Conservation (phyloP, 331 rosid species). For the Stylosanthes scabra region DNA sequence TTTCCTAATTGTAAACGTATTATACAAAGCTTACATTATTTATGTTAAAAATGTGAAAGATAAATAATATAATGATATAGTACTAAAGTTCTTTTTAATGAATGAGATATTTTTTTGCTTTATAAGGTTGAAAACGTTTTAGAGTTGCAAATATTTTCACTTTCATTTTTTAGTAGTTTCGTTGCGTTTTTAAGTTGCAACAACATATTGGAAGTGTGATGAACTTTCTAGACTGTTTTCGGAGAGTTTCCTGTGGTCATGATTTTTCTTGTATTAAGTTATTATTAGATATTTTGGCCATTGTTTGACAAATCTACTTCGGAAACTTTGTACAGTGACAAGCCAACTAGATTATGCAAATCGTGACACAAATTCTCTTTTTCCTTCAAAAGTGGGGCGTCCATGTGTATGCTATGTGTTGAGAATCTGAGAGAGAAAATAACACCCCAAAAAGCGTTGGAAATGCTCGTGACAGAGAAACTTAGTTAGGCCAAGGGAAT, state of each 20-base stretch:
- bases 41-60: too few relatives aligned
- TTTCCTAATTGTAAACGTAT: too few relatives aligned
- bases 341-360: not conserved
- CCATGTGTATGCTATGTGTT: not conserved
- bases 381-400: not conserved
- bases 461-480: too few relatives aligned
- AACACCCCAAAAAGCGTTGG: too few relatives aligned
- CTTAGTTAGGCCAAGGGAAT: too few relatives aligned
- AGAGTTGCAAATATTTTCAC: too few relatives aligned
- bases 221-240: conserved; percentile 19
- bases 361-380: not conserved
- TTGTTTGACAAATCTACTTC: not conserved
- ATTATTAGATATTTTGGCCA: not conserved
- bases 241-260: not conserved
- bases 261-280: not conserved
- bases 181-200: not conserved
- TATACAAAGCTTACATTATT: too few relatives aligned
- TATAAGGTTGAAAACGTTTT: too few relatives aligned
- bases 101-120: too few relatives aligned
- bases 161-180: not conserved
- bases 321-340: conserved; percentile 7
- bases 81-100: too few relatives aligned
- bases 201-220: conserved; percentile 2
- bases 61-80: too few relatives aligned
- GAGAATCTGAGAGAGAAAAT: too few relatives aligned